Percentiles rank a stretch among this genome's conserved stretches.
Evolutionary conservation across 2,329 filamentous ascomycete species (phyloP).

Genomic region (Aspergillus glaucus): DNA sequence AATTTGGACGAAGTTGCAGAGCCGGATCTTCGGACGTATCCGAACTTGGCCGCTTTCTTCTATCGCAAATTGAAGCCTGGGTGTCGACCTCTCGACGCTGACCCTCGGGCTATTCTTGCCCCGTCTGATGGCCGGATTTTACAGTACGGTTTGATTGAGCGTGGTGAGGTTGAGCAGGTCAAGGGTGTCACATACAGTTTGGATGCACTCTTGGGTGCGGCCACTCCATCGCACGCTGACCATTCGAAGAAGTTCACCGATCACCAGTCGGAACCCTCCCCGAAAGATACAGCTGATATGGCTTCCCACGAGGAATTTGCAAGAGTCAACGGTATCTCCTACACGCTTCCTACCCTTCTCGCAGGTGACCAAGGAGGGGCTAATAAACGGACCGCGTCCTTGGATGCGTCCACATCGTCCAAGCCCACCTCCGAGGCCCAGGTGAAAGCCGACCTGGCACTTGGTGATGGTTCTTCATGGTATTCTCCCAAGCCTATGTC

Average conservation of each 20-base stretch:
- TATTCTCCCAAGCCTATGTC: constrained; percentile 59
- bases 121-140: constrained; percentile 87
- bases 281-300: constrained; percentile 57
- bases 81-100: constrained; percentile 73
- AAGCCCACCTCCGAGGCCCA: constrained; percentile 70
- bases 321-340: constrained; percentile 87
- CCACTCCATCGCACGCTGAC: constrained; percentile 41
- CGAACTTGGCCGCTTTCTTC: constrained; percentile 94
- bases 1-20: constrained; percentile 82
- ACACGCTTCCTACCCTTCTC: constrained; percentile 81
- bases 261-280: constrained; percentile 24
- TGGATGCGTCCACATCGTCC: constrained; percentile 67
- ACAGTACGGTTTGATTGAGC: constrained; percentile 85
- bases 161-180: constrained; percentile 94
- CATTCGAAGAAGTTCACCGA: constrained; percentile 31
- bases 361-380: constrained; percentile 55
- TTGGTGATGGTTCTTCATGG: constrained; percentile 59
- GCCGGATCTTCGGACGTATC: constrained; percentile 79
- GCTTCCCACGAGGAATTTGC: constrained; percentile 88
- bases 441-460: constrained; percentile 76
- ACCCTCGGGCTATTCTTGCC: constrained; percentile 72
- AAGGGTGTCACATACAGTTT: constrained; percentile 98
- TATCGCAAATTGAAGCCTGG: constrained; percentile 92
- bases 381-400: constrained; percentile 46
- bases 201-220: constrained; percentile 75